Evolutionary conservation across 73 alveolate genomes (phyloP).

Genomic region (Uronychia setigera): DNA sequence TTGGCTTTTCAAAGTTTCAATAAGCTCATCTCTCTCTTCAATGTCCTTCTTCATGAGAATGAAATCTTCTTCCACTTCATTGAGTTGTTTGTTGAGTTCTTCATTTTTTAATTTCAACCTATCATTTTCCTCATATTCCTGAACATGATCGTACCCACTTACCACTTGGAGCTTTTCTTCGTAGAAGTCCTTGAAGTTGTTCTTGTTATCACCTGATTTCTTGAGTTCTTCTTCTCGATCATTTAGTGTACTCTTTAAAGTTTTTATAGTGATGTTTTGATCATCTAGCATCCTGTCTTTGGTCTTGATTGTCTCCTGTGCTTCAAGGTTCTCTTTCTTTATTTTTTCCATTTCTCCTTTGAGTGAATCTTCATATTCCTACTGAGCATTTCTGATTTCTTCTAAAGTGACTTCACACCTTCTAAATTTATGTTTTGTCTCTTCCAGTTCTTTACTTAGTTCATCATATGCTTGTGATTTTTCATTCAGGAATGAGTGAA

Average conservation of each 20-base stretch:
- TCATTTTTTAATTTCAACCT: constrained; percentile 26
- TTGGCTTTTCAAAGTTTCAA: constrained; percentile 16
- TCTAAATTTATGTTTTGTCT: constrained; percentile 9
- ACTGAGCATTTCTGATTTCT: constrained; percentile 9
- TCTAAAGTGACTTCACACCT: constrained; percentile 35
- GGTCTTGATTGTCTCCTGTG: constrained; percentile 29
- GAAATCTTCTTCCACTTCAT: constrained; percentile 42
- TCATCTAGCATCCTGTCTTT: constrained; percentile 71
- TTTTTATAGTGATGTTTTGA: constrained; percentile 39
- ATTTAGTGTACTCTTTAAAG: constrained; percentile 15
- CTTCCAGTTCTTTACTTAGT: constrained; percentile 20
- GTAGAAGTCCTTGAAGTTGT: constrained; percentile 29
- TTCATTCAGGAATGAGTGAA: constrained; percentile 25
- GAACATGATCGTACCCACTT: not conserved
- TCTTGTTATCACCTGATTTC: constrained; percentile 20
- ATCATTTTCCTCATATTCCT: constrained; percentile 61
- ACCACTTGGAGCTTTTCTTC: constrained; percentile 37
- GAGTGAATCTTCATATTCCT: constrained; percentile 12
- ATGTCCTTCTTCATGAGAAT: not conserved
- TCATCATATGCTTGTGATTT: constrained; percentile 48
- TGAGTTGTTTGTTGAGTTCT: constrained; percentile 10
- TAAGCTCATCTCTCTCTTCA: constrained; percentile 14
- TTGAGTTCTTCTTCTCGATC: constrained; percentile 54
- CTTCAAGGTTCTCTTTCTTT: constrained; percentile 36
- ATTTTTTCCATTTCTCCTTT: constrained; percentile 43